phyloP scores from a whole-genome alignment of 2,329 filamentous ascomycete species.

The Botrytis cinerea region DNA sequence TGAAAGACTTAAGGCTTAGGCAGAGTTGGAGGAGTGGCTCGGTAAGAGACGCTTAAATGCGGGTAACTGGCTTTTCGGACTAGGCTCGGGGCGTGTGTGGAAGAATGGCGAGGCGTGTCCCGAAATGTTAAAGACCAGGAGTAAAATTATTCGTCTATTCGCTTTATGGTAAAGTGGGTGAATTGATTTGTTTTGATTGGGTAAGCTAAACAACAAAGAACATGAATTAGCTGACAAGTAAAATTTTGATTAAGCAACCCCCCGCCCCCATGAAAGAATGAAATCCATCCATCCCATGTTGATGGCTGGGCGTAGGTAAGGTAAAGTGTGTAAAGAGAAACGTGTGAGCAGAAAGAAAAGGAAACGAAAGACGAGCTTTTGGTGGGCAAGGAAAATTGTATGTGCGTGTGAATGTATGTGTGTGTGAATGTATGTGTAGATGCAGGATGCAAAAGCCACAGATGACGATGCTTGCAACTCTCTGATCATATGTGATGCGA shows the following conservation, averaged over 20 bases:
- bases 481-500: constrained; percentile 5
- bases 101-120: constrained; percentile 1
- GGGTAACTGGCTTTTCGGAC: not conserved
- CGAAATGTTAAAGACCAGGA: not conserved
- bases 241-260: constrained; percentile 3
- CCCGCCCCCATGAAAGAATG: not conserved
- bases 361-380: not conserved
- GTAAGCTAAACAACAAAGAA: constrained; percentile 35
- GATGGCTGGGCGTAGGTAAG: constrained; percentile 5
- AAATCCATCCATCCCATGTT: not conserved
- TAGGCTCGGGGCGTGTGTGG: not conserved
- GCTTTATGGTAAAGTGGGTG: constrained; percentile 16
- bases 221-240: constrained; percentile 34
- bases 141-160: not conserved
- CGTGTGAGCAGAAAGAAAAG: not conserved
- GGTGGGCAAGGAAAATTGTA: constrained; percentile 3
- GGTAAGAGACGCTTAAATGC: constrained; percentile 1
- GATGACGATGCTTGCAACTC: constrained; percentile 9
- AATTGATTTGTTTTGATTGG: constrained; percentile 32
- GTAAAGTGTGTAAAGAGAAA: not conserved
- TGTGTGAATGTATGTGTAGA: not conserved
- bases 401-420: not conserved
- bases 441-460: constrained; percentile 7
- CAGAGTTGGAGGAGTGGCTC: not conserved
- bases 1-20: not conserved